Evolutionary conservation across 106 monocot species (phyloP), one percentile per base, ranked within the genome.

Genomic region (Cymbidium sinense): DNA sequence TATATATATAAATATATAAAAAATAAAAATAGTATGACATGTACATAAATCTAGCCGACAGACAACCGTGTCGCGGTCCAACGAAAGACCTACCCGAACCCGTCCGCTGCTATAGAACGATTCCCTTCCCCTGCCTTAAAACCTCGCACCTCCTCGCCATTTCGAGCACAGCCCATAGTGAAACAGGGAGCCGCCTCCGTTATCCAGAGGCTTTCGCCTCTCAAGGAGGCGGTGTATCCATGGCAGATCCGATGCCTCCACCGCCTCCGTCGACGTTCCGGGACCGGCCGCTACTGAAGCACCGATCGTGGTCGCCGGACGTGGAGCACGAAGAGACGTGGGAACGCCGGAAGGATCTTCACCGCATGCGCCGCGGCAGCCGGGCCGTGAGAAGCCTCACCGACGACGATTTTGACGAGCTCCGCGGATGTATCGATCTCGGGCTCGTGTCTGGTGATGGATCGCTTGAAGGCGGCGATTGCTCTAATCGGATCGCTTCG

Each of bases 341-440:
- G 94, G 62, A 79, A 28, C 80, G 91, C 21, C 78, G 87, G 25
- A 80, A 87, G 62, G 81, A 70, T 43, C 79, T 91, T 39, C 77
- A 86, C 43, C 77, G 75, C 73, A 73, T 77, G 27, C 77, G 82
- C 1, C 33, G 83, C 34, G 72, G 79, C 44, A 77, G 80, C 21
- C 72, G 61, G 5, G 69, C 47, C 72, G 33, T 25, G 34, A 77
- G 84, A 50, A 89, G 89, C 81, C 91, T 95, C 61, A 91, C 94
- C 28, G 91, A 91, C 29, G 94, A 89, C 67, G 94, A 95, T 71
- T 81, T 95, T 76, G 91, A 95, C 23, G 94, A 95, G 87, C 87
- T 95, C 64, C 83, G 87, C 33, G 94, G 86, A 4, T 91, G 91
- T 79, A 83, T 95, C 70, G 94, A 95, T 74, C 87, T 95, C 9